Conservation (phyloP, 2,329 filamentous ascomycete species). For the Plenodomus lindquistii region DNA sequence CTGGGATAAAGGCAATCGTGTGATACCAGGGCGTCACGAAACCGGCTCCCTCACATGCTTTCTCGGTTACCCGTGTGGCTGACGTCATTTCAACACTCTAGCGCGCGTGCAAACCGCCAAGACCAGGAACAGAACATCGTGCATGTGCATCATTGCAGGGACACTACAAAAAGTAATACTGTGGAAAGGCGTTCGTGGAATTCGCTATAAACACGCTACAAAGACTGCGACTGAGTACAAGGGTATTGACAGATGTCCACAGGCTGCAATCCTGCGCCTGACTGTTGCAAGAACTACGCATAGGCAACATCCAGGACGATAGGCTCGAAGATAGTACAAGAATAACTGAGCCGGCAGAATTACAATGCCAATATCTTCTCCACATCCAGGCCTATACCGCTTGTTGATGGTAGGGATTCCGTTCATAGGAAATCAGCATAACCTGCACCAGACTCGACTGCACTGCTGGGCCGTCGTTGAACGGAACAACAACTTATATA, state of each 20-base stretch:
- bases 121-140: conserved; percentile 18
- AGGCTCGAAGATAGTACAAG: conserved; percentile 17
- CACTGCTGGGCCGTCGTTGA: not conserved
- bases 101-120: conserved; percentile 15
- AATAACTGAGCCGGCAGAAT: conserved; percentile 4
- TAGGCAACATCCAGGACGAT: conserved; percentile 10
- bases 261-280: conserved; percentile 6
- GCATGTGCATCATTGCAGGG: not conserved
- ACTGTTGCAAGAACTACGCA: conserved; percentile 8
- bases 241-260: not conserved
- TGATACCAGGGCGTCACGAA: conserved; percentile 25
- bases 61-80: conserved; percentile 20
- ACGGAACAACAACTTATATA: not conserved
- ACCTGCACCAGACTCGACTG: not conserved
- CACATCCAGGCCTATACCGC: conserved; percentile 3
- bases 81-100: conserved; percentile 21
- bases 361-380: not conserved
- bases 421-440: not conserved
- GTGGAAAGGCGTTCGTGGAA: too few relatives aligned
- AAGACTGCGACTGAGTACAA: not conserved
- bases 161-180: not conserved
- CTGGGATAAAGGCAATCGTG: conserved; percentile 26
- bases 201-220: not conserved
- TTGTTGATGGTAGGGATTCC: conserved; percentile 3
- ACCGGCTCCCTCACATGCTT: conserved; percentile 33